Evolutionary conservation across 1,139 yeast species (phyloP).

Genomic region (Meyerozyma smithsonii): DNA sequence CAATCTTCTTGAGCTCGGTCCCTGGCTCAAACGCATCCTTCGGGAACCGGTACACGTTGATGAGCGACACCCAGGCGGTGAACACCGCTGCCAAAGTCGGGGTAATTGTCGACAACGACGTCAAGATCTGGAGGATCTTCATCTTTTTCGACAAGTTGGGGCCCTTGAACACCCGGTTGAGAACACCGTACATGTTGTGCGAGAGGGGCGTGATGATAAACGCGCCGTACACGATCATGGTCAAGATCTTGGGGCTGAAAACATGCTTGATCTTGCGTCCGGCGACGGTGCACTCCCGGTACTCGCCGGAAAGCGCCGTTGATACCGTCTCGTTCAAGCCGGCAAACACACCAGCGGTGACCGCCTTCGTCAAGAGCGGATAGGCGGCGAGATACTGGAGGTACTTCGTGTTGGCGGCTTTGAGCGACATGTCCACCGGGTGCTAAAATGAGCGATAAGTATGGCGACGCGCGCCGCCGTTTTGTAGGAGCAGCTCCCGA

Average conservation of each 20-base stretch:
- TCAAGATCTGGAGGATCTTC: conserved; percentile 54
- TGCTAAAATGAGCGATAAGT: neutral
- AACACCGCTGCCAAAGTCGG: conserved; percentile 58
- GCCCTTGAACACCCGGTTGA: conserved; percentile 41
- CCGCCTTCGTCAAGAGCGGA: conserved; percentile 57
- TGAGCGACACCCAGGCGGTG: conserved; percentile 50
- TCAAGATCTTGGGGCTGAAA: conserved; percentile 45
- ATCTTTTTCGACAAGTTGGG: conserved; percentile 30
- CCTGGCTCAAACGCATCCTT: conserved; percentile 8
- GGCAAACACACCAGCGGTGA: conserved; percentile 55
- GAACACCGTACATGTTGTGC: conserved; percentile 51
- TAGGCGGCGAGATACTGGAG: conserved; percentile 36
- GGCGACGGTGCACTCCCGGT: conserved; percentile 18
- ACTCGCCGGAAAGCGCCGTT: conserved; percentile 46
- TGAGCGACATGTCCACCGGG: neutral
- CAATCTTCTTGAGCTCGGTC: conserved; percentile 19
- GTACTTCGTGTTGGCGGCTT: conserved; percentile 24
- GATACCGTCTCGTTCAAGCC: conserved; percentile 60
- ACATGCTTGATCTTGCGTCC: conserved; percentile 26
- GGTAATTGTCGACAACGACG: conserved; percentile 58
- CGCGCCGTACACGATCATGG: conserved; percentile 72
- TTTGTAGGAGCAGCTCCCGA: neutral
- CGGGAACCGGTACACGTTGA: conserved; percentile 27
- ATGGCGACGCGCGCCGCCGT: neutral
- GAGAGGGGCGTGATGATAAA: conserved; percentile 69